A percentile compares a stretch with the other conserved stretches of the same genome.
Evolutionary conservation across 1,284 basidiomycete species (phyloP).

Genomic region (Melanopsichium pennsylvanicum): DNA sequence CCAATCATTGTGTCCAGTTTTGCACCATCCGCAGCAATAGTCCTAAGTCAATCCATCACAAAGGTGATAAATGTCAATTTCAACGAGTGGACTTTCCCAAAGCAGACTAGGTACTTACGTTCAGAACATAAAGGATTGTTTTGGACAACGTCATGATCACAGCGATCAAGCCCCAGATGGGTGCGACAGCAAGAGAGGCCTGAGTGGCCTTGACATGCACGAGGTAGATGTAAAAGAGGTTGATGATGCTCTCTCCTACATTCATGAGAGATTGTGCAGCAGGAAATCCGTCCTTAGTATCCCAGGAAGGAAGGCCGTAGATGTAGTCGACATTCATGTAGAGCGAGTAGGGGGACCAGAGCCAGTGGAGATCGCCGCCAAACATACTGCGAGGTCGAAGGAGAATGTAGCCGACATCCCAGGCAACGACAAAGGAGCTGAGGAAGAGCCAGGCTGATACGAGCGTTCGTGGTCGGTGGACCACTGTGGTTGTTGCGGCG

Average conservation of each 20-base stretch:
- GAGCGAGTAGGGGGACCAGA: constrained; percentile 63
- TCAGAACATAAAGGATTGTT: constrained; percentile 74
- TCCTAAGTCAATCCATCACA: constrained; percentile 41
- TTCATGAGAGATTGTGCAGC: constrained; percentile 85
- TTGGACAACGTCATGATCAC: constrained; percentile 82
- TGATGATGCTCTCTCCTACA: constrained; percentile 79
- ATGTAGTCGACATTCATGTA: constrained; percentile 79
- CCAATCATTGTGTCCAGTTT: constrained; percentile 77
- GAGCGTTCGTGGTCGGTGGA: constrained; percentile 30
- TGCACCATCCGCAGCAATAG: constrained; percentile 70
- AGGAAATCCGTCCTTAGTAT: constrained; percentile 79
- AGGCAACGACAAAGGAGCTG: constrained; percentile 40
- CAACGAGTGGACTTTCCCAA: background rate
- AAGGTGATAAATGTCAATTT: background rate
- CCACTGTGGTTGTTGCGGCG: constrained; percentile 9
- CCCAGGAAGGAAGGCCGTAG: constrained; percentile 76
- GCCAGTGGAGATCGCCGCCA: constrained; percentile 67
- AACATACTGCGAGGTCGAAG: constrained; percentile 48
- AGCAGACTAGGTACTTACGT: constrained; percentile 18
- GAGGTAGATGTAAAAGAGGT: constrained; percentile 76
- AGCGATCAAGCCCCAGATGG: constrained; percentile 78
- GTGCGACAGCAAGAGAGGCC: constrained; percentile 70
- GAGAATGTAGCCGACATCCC: constrained; percentile 57
- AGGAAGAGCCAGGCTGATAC: constrained; percentile 43
- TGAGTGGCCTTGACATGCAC: constrained; percentile 70